Conservation (phyloP, 208 protist species). For the Trypanosoma scelopori region DNA sequence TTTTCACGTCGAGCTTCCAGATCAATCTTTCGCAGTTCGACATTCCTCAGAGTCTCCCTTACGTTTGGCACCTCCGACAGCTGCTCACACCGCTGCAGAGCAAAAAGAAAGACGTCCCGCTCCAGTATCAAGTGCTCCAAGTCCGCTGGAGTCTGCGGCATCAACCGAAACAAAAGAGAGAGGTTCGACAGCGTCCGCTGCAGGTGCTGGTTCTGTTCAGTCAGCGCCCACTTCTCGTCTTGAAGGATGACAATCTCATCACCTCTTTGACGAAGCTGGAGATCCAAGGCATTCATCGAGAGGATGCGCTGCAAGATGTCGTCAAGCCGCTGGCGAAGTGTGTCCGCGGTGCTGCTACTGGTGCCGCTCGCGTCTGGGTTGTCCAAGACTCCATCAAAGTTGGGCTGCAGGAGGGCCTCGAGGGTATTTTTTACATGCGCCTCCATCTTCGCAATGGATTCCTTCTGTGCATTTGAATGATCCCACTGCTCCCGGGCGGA, state of each 20-base stretch:
- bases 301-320: neutral
- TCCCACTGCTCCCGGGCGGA: neutral
- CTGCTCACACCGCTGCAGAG: constrained; percentile 12
- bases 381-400: neutral
- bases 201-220: constrained; percentile 11
- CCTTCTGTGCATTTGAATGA: neutral
- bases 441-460: neutral
- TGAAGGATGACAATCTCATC: constrained; percentile 18
- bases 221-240: constrained; percentile 12
- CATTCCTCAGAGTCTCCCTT: neutral
- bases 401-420: neutral
- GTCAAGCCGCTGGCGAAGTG: constrained; percentile 1
- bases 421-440: neutral
- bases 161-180: constrained; percentile 14
- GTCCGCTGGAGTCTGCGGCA: constrained; percentile 7
- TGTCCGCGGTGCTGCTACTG: neutral
- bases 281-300: constrained; percentile 6
- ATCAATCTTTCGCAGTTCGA: constrained; percentile 18
- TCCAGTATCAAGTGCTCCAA: constrained; percentile 20
- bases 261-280: constrained; percentile 3
- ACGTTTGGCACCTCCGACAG: constrained; percentile 5
- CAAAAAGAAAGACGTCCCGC: constrained; percentile 13
- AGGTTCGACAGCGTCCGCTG: constrained; percentile 18
- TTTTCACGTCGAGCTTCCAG: neutral
- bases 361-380: neutral